Percentiles rank a stretch among this genome's conserved stretches.
phyloP scores from a whole-genome alignment of 2,329 filamentous ascomycete genomes.

The Cylindrodendrum hubeiense region DNA sequence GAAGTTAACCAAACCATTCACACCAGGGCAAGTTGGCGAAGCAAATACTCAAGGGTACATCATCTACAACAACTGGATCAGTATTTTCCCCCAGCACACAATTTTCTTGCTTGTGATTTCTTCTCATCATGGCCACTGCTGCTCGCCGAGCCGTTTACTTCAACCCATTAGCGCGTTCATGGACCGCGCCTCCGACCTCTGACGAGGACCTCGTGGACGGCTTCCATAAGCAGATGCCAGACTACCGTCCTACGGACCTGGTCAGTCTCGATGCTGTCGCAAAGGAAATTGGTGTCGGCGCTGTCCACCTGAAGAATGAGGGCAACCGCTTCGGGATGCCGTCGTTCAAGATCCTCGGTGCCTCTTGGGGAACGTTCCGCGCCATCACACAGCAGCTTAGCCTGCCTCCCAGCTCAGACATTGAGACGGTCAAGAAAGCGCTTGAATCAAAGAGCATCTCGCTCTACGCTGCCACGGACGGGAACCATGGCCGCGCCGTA shows the following conservation, averaged over 20 bases:
- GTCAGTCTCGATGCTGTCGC: conserved; percentile 65
- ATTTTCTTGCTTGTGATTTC: not conserved
- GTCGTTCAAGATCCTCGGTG: conserved; percentile 84
- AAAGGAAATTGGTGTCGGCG: conserved; percentile 65
- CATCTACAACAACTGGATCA: not conserved
- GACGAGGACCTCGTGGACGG: conserved; percentile 31
- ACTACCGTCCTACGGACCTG: conserved; percentile 68
- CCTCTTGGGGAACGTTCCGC: conserved; percentile 78
- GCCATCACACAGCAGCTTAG: conserved; percentile 62
- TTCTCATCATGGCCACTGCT: conserved; percentile 30
- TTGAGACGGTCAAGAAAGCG: conserved; percentile 57
- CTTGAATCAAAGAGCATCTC: conserved; percentile 49
- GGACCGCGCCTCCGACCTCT: conserved; percentile 23
- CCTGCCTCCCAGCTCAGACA: conserved; percentile 55
- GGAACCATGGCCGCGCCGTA: conserved; percentile 82
- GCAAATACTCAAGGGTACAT: not conserved
- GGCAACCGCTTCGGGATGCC: conserved; percentile 75
- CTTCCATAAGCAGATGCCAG: conserved; percentile 71
- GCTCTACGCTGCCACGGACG: conserved; percentile 77
- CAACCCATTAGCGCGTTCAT: conserved; percentile 37
- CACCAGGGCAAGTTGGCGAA: not conserved
- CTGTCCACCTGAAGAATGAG: conserved; percentile 79
- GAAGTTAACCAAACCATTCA: not conserved
- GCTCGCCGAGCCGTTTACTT: conserved; percentile 39
- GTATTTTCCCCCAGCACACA: not conserved